Evolutionary conservation across 805 yeast species (phyloP).

Genomic region (Yarrowia yakushimensis): DNA sequence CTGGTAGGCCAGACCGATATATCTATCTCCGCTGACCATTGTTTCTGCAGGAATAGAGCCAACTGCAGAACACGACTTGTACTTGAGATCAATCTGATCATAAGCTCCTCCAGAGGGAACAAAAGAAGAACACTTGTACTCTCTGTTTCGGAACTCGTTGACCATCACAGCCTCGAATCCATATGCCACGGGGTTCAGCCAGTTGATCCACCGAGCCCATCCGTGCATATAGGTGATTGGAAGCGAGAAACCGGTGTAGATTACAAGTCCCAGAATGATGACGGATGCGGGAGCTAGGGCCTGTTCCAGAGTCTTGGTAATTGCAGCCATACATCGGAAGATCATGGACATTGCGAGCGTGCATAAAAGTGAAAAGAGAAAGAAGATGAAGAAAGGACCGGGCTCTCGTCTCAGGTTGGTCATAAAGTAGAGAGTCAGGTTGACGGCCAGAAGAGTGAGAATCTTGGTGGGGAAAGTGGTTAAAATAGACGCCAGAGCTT

Average conservation of each 20-base stretch:
- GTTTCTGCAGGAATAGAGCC: background rate
- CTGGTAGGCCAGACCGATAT: background rate
- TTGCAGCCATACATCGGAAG: conserved; percentile 44
- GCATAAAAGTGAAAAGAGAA: conserved; percentile 43
- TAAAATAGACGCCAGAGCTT: conserved; percentile 58
- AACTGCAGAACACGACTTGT: background rate
- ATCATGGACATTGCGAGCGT: conserved; percentile 57
- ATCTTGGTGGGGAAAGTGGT: conserved; percentile 56
- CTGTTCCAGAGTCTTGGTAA: conserved; percentile 39
- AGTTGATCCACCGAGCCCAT: conserved; percentile 52
- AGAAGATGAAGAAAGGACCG: conserved; percentile 54
- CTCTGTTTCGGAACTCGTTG: conserved; percentile 45
- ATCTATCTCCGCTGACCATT: background rate
- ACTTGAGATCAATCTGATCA: background rate
- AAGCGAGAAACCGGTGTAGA: conserved; percentile 48
- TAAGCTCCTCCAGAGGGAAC: background rate
- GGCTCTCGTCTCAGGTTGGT: conserved; percentile 50
- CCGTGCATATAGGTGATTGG: conserved; percentile 46
- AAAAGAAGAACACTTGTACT: background rate
- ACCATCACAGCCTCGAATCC: conserved; percentile 47
- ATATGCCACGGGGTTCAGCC: conserved; percentile 46
- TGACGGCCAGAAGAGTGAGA: conserved; percentile 46
- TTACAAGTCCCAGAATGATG: conserved; percentile 42
- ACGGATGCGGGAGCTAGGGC: conserved; percentile 49
- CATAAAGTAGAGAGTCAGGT: conserved; percentile 52